Base-by-base conservation (phyloP, 805 yeast genomes). In the Metschnikowia anglica region DNA sequence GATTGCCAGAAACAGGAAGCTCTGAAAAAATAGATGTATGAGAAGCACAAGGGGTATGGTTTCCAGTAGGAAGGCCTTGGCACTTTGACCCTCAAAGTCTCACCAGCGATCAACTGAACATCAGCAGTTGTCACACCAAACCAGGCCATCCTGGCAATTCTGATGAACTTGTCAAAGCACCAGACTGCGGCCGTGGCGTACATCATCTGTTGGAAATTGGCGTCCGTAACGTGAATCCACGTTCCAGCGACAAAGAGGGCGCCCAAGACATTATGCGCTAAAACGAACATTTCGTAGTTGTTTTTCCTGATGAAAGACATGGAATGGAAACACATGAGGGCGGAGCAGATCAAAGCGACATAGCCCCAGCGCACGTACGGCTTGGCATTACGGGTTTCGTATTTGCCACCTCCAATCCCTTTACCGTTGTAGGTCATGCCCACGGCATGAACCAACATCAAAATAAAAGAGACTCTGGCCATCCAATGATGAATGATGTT, bases 401-500 rank as follows among this genome's bases (percentile, higher is more conserved):
- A 68, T 46, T 63, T 64, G n/a, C n/a, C n/a, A n/a, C n/a, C n/a
- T 5, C 39, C 68, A 27, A 59, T 42, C 34, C 61, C 65, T 19
- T 54, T 61, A 54, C 76, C 76, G 24, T 51, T 42, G 39, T 53
- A 43, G 3, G 70, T 51, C 51, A 56, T 64, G n/a, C 65, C 48
- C 16, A 59, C 51, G 1, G 65, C 73, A 55, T 85, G 93, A 13
- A 82, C 65, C 25, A 80, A 52, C 5, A 74, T 72, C 41, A 79
- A 62, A n/a, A 76, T 50, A 7, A 74, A 63, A 51, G 73, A 65
- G 0, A 73, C 66, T 49, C 83, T 67, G 1, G 85, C 83, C 34
- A 73, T 61, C 85, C 87, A 81, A 59, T 73, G 81, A 62, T 88
- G 96, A 55, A 76, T 77, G 21, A 70, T 63, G 53, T 79, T 70